These are phyloP conservation scores for Uronychia setigera DNA, from an alignment of 73 alveolate genomes.

Conservation along the genomic window DNA sequence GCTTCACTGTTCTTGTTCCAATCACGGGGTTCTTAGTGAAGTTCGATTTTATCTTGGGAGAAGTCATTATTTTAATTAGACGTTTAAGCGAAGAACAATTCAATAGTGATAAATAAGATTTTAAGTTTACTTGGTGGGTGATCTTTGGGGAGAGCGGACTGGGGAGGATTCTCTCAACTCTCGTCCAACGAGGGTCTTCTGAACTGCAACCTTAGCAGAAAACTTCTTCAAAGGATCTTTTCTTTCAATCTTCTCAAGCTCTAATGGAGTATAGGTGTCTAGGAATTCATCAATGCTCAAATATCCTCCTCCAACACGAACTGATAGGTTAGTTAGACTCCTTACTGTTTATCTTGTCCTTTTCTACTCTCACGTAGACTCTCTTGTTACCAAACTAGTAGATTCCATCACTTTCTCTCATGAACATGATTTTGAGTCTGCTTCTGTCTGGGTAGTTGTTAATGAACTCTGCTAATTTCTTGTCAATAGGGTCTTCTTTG, in stretches of 20 bases:
- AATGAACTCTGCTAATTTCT: constrained; percentile 69
- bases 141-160: constrained; percentile 30
- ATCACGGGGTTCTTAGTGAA: background rate
- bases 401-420: constrained; percentile 74
- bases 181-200: constrained; percentile 63
- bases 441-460: constrained; percentile 71
- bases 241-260: constrained; percentile 66
- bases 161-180: constrained; percentile 65
- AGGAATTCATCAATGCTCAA: constrained; percentile 68
- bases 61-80: background rate
- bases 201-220: constrained; percentile 61
- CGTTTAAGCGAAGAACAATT: background rate
- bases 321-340: constrained; percentile 8
- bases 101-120: background rate
- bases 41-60: background rate
- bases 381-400: constrained; percentile 67
- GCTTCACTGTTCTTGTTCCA: background rate
- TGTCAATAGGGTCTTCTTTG: constrained; percentile 70
- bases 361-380: constrained; percentile 69
- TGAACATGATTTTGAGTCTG: constrained; percentile 68
- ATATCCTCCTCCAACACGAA: constrained; percentile 81
- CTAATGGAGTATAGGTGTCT: constrained; percentile 67
- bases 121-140: background rate
- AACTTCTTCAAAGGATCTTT: constrained; percentile 57
- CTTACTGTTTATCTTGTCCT: constrained; percentile 62